Evolutionary conservation across 176 grass and related monocot genomes (phyloP), one percentile per base, ranked within the genome.

Genomic region (Aegilops longissima): DNA sequence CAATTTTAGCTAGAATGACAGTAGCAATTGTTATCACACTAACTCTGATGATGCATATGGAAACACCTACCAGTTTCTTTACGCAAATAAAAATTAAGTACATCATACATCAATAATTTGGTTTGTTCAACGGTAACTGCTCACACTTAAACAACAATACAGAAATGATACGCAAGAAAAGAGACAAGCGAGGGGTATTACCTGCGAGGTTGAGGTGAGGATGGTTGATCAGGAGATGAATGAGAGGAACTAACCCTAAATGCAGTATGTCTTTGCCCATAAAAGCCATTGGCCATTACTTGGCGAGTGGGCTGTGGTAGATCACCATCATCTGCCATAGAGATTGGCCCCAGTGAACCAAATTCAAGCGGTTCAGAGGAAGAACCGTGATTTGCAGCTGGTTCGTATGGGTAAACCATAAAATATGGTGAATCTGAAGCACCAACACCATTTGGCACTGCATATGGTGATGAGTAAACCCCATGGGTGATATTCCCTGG

Each of bases 161-260:
- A 80, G 13, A 80, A 61, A 54, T 20, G 36, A 38, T 49, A 89
- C 69, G 76, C 14, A 82, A 82, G 17, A 70, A 85, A 77, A 6
- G 47, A 87, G 71, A 66, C 34, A 75, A 79, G 73, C 30, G 62
- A 16, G 7, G 33, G 82, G 20, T 76, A 91, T 36, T 95, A 95
- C 88, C 88, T 82, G 62, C 84, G 81, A 54, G 80, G 77, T 67
- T 91, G 90, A 80, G 95, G 89, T 80, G 89, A 93, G 54, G 93
- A 95, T 2, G 93, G 93, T 78, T 91, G 96, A 72, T 93, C 91
- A 81, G 93, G 93, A 39, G 91, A 93, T 6, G 93, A 93, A 49
- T 87, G 84, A 59, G 93, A 92, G 40, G 93, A 98, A 73, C 70
- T 86, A 12, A 86, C 82, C 76, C 86, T 84, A 75, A 91, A 87